Evolutionary conservation across 768 basidiomycete species (phyloP).

Genomic region (Mycena galopus): DNA sequence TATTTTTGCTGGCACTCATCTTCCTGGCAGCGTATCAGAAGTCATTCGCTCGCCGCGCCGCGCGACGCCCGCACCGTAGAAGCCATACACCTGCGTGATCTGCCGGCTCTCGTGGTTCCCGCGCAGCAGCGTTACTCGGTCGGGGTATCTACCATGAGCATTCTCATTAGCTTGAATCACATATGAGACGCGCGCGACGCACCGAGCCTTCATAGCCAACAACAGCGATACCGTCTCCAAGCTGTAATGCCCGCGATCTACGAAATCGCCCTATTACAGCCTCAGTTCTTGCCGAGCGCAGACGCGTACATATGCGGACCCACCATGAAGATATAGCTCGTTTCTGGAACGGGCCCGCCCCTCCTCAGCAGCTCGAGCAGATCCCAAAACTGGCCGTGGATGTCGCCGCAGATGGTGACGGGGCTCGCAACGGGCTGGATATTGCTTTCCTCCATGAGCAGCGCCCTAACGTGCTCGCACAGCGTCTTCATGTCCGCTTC

Average conservation of each 20-base stretch:
- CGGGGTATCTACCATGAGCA: constrained; percentile 77
- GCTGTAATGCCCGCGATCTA: constrained; percentile 96
- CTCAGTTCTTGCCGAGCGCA: not conserved
- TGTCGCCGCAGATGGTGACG: constrained; percentile 96
- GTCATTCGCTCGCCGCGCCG: constrained; percentile 4
- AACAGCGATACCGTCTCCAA: constrained; percentile 94
- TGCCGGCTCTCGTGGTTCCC: constrained; percentile 98
- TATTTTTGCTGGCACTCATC: constrained; percentile 99
- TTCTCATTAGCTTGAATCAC: not conserved
- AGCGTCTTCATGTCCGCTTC: constrained; percentile 95
- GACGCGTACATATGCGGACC: constrained; percentile 61
- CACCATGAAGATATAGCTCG: constrained; percentile 96
- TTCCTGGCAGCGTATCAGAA: constrained; percentile 43
- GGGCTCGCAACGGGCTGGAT: constrained; percentile 96
- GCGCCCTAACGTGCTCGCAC: constrained; percentile 89
- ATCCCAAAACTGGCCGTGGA: constrained; percentile 99
- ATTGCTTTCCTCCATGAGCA: constrained; percentile 96
- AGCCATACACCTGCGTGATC: constrained; percentile 99
- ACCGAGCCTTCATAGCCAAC: constrained; percentile 92
- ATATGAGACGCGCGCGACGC: constrained; percentile 29
- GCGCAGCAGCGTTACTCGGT: constrained; percentile 89
- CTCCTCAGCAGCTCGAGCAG: constrained; percentile 89
- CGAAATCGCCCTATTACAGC: constrained; percentile 87
- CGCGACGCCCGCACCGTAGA: constrained; percentile 77
- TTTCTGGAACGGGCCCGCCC: constrained; percentile 87